Base-by-base conservation (phyloP, 2,329 filamentous ascomycete genomes). In the Huntiella decipiens region DNA sequence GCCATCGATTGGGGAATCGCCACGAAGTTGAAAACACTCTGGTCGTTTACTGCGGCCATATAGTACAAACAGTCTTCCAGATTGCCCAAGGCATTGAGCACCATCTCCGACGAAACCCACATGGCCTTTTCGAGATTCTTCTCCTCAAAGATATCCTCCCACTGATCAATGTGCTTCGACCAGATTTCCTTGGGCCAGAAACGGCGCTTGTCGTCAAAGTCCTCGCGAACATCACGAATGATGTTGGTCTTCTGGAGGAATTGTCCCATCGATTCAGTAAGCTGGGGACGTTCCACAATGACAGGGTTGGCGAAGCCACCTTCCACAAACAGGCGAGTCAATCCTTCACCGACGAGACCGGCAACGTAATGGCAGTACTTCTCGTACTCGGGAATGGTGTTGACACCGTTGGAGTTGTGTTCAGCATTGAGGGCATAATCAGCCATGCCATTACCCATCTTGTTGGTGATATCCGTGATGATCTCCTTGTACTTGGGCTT, bases 231-330 rank as follows among this genome's bases (percentile, higher is more conserved):
- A 60, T 98, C 91, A 58, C 91, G 84, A 58, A 96, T 95, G 60
- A 98, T 95, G 69, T 98, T 98, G 53, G 86, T 93, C 69, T 98
- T 94, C 59, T 98, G 91, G 51, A 98, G 67, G 63, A 98, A 94
- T 54, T 94, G 82, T 17, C 85, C 91, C 91, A 98, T 98, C 38
- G 85, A 88, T 63, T 94, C 87, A 54, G 85, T 83, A 43, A 98
- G 73, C 51, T 84, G 69, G 32, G 82, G 77, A 44, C 84, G 76
- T 52, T 87, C 73, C 44, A 88, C 66, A 44, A 98, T 71, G 47
- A 78, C 82, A 2, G 83, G 80, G 60, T 95, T 95, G 50, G 85
- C 91, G 48, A 93, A 79, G 51, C 82, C 74, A 43, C 81, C 80
- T 58, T 84, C 78, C 39, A 96, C 85, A 53, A 98, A 96, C 16